These are phyloP conservation scores for Argentina anserina DNA, from an alignment of 306 rosid species.

Conservation along the genomic window DNA sequence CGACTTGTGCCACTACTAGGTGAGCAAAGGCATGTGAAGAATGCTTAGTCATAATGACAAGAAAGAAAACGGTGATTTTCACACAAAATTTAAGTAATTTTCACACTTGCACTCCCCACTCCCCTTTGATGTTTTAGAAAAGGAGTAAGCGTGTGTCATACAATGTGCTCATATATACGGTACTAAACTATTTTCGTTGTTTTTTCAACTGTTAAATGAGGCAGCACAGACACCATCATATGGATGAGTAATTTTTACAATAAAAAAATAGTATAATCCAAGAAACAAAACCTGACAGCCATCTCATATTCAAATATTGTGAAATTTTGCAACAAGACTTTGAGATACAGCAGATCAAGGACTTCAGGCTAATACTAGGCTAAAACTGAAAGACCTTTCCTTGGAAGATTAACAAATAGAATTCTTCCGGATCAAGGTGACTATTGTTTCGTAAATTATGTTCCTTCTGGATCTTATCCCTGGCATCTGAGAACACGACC, in stretches of 20 bases:
- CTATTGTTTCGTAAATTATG: slow-evolving; percentile 32
- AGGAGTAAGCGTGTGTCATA: not conserved
- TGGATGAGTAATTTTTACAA: not conserved
- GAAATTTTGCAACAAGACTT: not conserved
- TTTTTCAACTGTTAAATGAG: not conserved
- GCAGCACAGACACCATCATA: not conserved
- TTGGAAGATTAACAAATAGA: not conserved
- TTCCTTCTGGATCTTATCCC: slow-evolving; percentile 35
- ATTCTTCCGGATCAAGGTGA: not conserved
- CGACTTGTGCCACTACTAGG: not conserved
- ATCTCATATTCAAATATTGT: not conserved
- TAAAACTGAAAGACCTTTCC: not conserved
- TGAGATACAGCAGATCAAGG: not conserved
- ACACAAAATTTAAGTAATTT: too few species aligned
- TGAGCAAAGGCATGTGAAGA: not conserved
- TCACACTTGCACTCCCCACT: not conserved
- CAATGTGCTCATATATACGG: not conserved
- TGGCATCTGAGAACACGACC: slow-evolving; percentile 42
- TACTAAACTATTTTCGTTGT: not conserved
- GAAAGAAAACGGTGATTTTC: not conserved
- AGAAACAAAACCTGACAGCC: not conserved
- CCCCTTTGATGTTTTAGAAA: not conserved
- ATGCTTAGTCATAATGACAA: not conserved
- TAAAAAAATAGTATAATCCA: not conserved
- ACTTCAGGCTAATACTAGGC: not conserved